Base-by-base conservation (phyloP, 225 moss, liverwort and hornwort species). In the Physcomitrellopsis africana region DNA sequence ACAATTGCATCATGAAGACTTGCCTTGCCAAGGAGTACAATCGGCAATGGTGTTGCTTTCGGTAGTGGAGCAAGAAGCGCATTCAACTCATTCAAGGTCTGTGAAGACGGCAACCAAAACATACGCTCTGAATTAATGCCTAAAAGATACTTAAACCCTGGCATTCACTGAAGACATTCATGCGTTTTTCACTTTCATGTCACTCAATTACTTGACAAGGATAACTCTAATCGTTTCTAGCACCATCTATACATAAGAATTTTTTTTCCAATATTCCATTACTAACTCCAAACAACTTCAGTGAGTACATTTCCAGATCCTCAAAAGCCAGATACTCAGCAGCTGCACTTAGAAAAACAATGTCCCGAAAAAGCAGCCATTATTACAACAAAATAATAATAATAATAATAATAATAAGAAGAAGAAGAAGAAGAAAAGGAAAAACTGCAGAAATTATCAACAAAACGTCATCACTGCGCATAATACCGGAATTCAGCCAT, bases 41-140 rank as follows among this genome's bases (percentile, higher is more conserved):
- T 86, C 23, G 93, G 90, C 82, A 94, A 53, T 18, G 97, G 94
- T 10, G 94, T 92, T 26, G 85, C 16, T 67, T 93, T 99, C 0
- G 94, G 93, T 56, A 93, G 84, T 55, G 94, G 93, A 26, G 86
- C 83, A 70, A 99, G 89, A 70, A 94, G 81, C 17, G 84, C 89
- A 51, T 94, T 79, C 79, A 99, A 53, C 86, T 94, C 93, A 57
- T 93, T 93, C 83, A 99, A 82, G 1, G 91, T 87, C 97, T 96
- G 81, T 74, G 68, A 72, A 68, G 13, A 64, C 63, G 55, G 43
- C 68, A 68, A 32, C 65, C 85, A 70, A 48, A 48, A 52, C 49
- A 75, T 27, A 75, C 6, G 32, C 45, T 67, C 67, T 74, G 11
- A 27, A 56, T 78, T 51, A 77, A 11, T 42, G 47, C 64, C 69